phyloP scores from a whole-genome alignment of 2,329 filamentous ascomycete species.

The Colletotrichum limetticola region DNA sequence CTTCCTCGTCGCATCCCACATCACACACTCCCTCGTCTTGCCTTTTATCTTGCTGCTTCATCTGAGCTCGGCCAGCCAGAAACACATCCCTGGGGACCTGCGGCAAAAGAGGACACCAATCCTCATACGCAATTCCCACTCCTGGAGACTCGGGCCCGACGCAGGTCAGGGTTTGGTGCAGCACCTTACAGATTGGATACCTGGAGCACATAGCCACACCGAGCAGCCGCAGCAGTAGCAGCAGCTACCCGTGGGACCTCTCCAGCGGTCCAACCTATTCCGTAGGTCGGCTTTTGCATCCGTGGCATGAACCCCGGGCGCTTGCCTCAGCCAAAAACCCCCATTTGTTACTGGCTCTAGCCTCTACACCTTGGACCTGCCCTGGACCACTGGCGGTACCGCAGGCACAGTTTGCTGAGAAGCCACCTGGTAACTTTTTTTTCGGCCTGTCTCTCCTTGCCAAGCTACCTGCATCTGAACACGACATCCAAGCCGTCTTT shows the following conservation, averaged over 20 bases:
- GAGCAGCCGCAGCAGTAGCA: neutral
- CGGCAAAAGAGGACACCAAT: conserved; percentile 15
- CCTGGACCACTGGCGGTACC: conserved; percentile 43
- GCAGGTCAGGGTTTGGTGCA: conserved; percentile 24
- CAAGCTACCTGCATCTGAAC: conserved; percentile 32
- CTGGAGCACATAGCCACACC: no score
- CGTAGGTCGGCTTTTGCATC: conserved; percentile 16
- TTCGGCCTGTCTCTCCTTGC: conserved; percentile 25
- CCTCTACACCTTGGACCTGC: neutral
- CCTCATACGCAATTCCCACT: conserved; percentile 13
- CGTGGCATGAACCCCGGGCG: conserved; percentile 15
- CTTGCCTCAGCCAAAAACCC: conserved; percentile 6
- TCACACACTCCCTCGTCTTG: neutral
- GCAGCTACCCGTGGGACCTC: conserved; percentile 1
- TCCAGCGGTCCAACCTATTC: conserved; percentile 2
- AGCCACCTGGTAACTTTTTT: conserved; percentile 36
- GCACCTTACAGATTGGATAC: neutral
- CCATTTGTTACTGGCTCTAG: conserved; percentile 29
- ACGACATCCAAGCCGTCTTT: conserved; percentile 33
- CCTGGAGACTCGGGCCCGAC: conserved; percentile 18
- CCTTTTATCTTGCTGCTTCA: conserved; percentile 16
- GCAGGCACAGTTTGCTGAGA: conserved; percentile 41
- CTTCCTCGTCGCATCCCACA: neutral
- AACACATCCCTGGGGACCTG: conserved; percentile 24
- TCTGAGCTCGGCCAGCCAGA: conserved; percentile 19